These are phyloP conservation scores for Sequoia sempervirens DNA, from an alignment of 75 land plant species.

Conservation along the genomic window DNA sequence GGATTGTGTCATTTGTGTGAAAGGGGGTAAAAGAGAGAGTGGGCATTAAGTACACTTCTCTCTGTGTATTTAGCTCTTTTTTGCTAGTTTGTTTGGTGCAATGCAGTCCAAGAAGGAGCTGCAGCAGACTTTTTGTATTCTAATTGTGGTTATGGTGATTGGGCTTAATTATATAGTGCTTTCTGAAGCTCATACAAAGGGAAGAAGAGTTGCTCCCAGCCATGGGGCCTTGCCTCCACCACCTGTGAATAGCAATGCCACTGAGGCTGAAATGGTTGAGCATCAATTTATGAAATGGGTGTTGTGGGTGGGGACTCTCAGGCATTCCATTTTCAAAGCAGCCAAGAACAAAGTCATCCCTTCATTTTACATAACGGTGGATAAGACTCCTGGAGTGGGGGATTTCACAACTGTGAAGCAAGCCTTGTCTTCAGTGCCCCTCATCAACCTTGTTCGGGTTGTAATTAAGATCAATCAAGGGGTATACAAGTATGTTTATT, in stretches of 20 bases:
- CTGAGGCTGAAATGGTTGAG: conserved; percentile 34
- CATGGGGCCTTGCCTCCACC: neutral
- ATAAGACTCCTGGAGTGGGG: conserved; percentile 51
- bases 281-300: conserved; percentile 69
- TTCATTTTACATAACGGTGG: conserved; percentile 50
- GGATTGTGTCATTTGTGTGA: neutral
- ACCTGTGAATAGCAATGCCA: conserved; percentile 20
- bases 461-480: conserved; percentile 76
- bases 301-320: conserved; percentile 40
- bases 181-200: conserved; percentile 6
- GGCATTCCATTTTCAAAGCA: conserved; percentile 34
- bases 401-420: conserved; percentile 65
- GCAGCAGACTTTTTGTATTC: conserved; percentile 12
- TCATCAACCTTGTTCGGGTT: conserved; percentile 53
- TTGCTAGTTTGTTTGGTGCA: neutral
- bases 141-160: conserved; percentile 1
- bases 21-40: neutral
- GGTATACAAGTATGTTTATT: conserved; percentile 54
- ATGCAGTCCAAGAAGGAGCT: neutral
- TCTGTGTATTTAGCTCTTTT: neutral
- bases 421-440: conserved; percentile 79
- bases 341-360: conserved; percentile 59
- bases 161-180: neutral
- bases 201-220: neutral
- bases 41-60: neutral